These are phyloP conservation scores for Ceratobasidium sp. DNA, from an alignment of 1,284 basidiomycete genomes.

Conservation along the genomic window DNA sequence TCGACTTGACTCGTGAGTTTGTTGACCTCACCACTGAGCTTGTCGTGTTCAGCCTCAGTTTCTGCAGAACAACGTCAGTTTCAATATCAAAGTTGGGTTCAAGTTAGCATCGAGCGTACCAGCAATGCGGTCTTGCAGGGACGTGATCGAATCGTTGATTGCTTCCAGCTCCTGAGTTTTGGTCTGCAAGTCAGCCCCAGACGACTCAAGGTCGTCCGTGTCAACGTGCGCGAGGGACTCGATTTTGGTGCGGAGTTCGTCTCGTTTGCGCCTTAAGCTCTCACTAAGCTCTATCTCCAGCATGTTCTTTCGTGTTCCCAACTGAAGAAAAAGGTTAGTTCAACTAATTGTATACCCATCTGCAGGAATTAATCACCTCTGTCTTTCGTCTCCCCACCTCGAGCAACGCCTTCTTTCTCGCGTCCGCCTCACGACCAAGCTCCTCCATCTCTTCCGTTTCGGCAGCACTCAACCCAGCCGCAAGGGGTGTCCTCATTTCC, in stretches of 20 bases:
- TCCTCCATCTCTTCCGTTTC: constrained; percentile 77
- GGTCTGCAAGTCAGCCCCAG: constrained; percentile 67
- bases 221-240: constrained; percentile 76
- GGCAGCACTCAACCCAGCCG: constrained; percentile 73
- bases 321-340: constrained; percentile 57
- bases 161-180: constrained; percentile 74
- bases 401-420: constrained; percentile 73
- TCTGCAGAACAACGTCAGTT: constrained; percentile 48
- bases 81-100: neutral
- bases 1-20: constrained; percentile 76
- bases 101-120: constrained; percentile 1
- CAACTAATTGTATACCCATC: neutral
- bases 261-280: constrained; percentile 78
- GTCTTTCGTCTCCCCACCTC: constrained; percentile 76
- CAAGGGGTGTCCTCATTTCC: constrained; percentile 83
- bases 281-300: constrained; percentile 96
- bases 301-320: constrained; percentile 80
- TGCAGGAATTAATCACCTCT: constrained; percentile 65
- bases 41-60: constrained; percentile 63
- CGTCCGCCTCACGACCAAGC: constrained; percentile 82
- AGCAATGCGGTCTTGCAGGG: constrained; percentile 54
- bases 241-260: constrained; percentile 80
- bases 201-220: constrained; percentile 63
- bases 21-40: constrained; percentile 71
- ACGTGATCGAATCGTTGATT: constrained; percentile 72